Conservation (phyloP, 148 eudicot species). For the Spergularia marina region DNA sequence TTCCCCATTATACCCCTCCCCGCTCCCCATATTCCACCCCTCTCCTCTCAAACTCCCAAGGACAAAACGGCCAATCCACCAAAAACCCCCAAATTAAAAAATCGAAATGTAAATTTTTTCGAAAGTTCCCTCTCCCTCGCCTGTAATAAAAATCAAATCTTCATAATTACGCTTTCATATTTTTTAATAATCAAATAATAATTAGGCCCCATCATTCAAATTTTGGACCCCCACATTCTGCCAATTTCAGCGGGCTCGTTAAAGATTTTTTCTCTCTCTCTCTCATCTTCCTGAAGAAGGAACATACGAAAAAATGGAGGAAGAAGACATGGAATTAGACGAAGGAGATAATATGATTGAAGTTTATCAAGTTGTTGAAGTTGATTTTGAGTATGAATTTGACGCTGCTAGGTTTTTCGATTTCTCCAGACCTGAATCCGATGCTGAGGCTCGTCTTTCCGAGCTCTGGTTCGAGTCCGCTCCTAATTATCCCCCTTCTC, state of each 20-base stretch:
- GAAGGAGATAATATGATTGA: constrained; percentile 16
- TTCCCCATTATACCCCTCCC: constrained; percentile 26
- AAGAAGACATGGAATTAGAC: constrained; percentile 41
- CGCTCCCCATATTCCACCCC: background rate
- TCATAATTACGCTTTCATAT: background rate
- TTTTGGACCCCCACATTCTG: constrained; percentile 29
- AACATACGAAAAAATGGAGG: constrained; percentile 35
- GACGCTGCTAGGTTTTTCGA: constrained; percentile 72
- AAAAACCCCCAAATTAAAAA: background rate
- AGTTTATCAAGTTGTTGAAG: constrained; percentile 53
- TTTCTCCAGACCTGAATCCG: constrained; percentile 58
- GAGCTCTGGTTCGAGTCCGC: constrained; percentile 70
- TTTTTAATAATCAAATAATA: background rate
- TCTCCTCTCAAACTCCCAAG: background rate
- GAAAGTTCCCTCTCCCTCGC: background rate
- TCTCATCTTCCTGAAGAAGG: background rate
- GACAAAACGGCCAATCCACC: background rate
- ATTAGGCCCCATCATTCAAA: constrained; percentile 28
- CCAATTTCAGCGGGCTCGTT: background rate
- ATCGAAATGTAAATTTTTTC: background rate
- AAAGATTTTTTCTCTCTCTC: background rate
- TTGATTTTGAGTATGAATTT: constrained; percentile 78
- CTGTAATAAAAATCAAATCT: background rate
- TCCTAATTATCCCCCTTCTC: constrained; percentile 71
- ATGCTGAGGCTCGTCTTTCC: constrained; percentile 49